Evolutionary conservation across 2,329 filamentous ascomycete species (phyloP).

Genomic region (Fusarium sp.): DNA sequence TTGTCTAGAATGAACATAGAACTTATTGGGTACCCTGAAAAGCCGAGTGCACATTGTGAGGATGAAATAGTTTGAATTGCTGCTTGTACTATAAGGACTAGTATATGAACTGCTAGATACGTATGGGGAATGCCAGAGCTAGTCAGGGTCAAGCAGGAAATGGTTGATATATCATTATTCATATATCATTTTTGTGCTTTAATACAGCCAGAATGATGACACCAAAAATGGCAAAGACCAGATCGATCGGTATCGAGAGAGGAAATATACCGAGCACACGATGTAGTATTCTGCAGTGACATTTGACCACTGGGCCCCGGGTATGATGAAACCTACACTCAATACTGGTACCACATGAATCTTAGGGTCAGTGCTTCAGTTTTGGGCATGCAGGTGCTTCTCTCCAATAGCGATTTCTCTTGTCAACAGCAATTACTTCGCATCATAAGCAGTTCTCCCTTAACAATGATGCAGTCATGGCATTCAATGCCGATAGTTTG

Average conservation of each 20-base stretch:
- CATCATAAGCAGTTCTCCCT: not conserved
- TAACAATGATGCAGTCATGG: accelerated
- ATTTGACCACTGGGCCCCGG: not conserved
- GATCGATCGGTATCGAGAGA: not conserved
- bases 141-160: no score
- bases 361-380: not conserved
- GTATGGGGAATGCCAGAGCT: not conserved
- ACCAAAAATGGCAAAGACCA: not conserved
- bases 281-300: not conserved
- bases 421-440: not conserved
- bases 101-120: not conserved
- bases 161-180: not conserved
- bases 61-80: not conserved
- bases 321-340: not conserved
- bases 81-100: not conserved
- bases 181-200: no score
- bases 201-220: not conserved
- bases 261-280: not conserved
- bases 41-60: accelerated
- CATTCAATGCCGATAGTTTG: no score
- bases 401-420: no score
- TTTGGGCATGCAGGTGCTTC: not conserved
- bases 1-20: not conserved
- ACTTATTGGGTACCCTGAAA: accelerated
- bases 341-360: not conserved